These are phyloP conservation scores for Anisogramma anomala DNA, from an alignment of 2,329 filamentous ascomycete species.

Conservation along the genomic window DNA sequence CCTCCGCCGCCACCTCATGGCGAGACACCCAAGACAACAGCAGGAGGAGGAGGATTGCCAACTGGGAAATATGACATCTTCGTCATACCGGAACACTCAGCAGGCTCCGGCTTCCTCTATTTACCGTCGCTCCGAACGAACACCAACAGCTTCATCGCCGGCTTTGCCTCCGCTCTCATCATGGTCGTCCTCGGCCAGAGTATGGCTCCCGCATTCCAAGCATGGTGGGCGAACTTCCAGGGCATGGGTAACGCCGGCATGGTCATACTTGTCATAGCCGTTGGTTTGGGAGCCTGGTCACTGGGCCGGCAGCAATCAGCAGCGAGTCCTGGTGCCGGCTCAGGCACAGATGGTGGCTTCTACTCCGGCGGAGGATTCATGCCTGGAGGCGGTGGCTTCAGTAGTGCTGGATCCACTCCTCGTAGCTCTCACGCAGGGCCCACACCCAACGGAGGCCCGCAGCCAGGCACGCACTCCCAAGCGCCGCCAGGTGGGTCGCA, in stretches of 20 bases:
- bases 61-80: constrained; percentile 95
- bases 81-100: constrained; percentile 83
- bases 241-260: constrained; percentile 64
- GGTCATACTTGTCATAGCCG: constrained; percentile 56
- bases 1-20: constrained; percentile 83
- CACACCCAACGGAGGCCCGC: constrained; percentile 24
- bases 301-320: constrained; percentile 51
- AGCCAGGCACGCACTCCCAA: constrained; percentile 16
- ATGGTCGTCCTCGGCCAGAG: constrained; percentile 61
- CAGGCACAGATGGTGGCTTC: constrained; percentile 11
- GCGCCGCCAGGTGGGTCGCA: constrained; percentile 14
- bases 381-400: constrained; percentile 12
- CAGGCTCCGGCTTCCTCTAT: constrained; percentile 83
- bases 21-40: constrained; percentile 57
- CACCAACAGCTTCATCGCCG: constrained; percentile 82
- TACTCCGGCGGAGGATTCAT: constrained; percentile 14
- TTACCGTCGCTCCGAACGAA: constrained; percentile 81
- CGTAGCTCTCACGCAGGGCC: constrained; percentile 21
- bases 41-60: constrained; percentile 54
- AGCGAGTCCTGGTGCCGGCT: constrained; percentile 23
- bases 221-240: constrained; percentile 61
- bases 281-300: constrained; percentile 70
- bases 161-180: constrained; percentile 65
- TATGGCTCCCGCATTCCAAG: constrained; percentile 59
- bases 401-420: constrained; percentile 11